Percentiles rank a stretch among this genome's conserved stretches.
phyloP scores from a whole-genome alignment of 2,329 filamentous ascomycete species.

The Onygena corvina region DNA sequence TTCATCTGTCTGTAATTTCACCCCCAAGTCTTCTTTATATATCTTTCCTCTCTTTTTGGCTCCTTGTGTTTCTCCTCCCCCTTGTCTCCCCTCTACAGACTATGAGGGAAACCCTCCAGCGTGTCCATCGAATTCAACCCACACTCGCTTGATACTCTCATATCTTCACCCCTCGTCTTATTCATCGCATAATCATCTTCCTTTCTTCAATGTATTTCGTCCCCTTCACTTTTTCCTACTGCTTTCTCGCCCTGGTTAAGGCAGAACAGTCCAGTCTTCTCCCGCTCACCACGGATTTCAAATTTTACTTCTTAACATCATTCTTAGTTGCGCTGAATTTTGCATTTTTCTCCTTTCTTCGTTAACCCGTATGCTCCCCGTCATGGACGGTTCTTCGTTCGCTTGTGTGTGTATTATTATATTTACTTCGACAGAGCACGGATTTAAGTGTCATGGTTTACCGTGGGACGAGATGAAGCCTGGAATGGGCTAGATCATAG shows the following conservation, averaged over 20 bases:
- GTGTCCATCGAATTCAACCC: too few relatives aligned
- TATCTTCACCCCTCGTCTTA: background rate
- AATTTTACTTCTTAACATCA: background rate
- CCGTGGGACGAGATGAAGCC: too few relatives aligned
- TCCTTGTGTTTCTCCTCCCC: background rate
- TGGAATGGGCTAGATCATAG: too few relatives aligned
- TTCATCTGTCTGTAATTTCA: background rate
- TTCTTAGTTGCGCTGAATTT: too few relatives aligned
- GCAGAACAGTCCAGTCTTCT: background rate
- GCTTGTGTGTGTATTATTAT: background rate
- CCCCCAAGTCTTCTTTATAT: background rate
- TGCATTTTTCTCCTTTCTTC: background rate
- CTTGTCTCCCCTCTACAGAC: background rate
- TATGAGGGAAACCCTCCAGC: too few relatives aligned
- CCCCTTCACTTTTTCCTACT: slow-evolving; percentile 2
- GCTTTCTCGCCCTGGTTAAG: slow-evolving; percentile 2
- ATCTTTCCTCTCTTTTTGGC: background rate
- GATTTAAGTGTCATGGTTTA: too few relatives aligned
- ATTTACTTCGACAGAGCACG: too few relatives aligned
- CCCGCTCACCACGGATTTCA: background rate
- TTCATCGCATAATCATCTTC: background rate
- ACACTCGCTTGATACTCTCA: background rate
- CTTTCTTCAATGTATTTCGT: background rate
- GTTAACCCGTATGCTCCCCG: background rate
- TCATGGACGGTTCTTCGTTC: background rate